Percentiles rank a stretch among this genome's conserved stretches.
phyloP scores from a whole-genome alignment of 257 asterid genomes.

The Solanum rostratum region DNA sequence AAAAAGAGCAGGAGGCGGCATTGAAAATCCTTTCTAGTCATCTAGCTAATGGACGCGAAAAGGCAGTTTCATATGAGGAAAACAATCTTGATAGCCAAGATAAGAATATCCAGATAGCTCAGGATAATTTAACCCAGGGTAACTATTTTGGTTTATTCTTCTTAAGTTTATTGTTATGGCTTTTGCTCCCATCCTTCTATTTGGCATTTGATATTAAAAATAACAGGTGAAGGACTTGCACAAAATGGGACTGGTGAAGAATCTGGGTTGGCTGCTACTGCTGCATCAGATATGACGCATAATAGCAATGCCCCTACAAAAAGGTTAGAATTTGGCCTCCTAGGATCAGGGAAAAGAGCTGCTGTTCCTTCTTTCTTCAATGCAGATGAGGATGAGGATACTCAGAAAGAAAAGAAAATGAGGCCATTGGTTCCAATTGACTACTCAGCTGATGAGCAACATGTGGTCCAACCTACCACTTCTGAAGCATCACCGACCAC shows the following conservation, averaged over 20 bases:
- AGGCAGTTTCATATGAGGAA: slow-evolving; percentile 31
- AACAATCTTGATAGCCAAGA: slow-evolving; percentile 22
- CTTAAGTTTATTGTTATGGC: not conserved
- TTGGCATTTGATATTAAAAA: not conserved
- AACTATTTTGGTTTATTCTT: slow-evolving; percentile 10
- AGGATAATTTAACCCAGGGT: slow-evolving; percentile 33
- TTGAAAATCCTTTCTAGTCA: slow-evolving; percentile 26
- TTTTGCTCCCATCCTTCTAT: not conserved
- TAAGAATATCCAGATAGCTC: slow-evolving; percentile 24
- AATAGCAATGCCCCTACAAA: slow-evolving; percentile 50
- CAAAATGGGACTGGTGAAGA: slow-evolving; percentile 59
- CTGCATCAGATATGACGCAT: slow-evolving; percentile 39
- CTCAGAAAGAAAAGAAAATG: slow-evolving; percentile 94
- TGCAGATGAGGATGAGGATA: slow-evolving; percentile 91
- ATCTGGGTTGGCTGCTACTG: slow-evolving; percentile 18
- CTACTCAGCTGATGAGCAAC: slow-evolving; percentile 81
- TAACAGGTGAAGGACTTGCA: slow-evolving; percentile 43
- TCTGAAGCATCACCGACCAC: slow-evolving; percentile 49
- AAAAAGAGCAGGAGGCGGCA: slow-evolving; percentile 51
- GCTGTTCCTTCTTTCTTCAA: slow-evolving; percentile 83
- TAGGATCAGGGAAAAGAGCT: slow-evolving; percentile 78
- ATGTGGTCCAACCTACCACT: slow-evolving; percentile 32
- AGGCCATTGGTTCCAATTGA: slow-evolving; percentile 97
- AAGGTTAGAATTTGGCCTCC: slow-evolving; percentile 89
- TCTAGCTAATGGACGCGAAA: slow-evolving; percentile 31